A percentile compares a stretch with the other conserved stretches of the same genome.
These are phyloP conservation scores for Hyaloperonospora brassicae DNA, from an alignment of 352 stramenopile species.

Conservation along the genomic window DNA sequence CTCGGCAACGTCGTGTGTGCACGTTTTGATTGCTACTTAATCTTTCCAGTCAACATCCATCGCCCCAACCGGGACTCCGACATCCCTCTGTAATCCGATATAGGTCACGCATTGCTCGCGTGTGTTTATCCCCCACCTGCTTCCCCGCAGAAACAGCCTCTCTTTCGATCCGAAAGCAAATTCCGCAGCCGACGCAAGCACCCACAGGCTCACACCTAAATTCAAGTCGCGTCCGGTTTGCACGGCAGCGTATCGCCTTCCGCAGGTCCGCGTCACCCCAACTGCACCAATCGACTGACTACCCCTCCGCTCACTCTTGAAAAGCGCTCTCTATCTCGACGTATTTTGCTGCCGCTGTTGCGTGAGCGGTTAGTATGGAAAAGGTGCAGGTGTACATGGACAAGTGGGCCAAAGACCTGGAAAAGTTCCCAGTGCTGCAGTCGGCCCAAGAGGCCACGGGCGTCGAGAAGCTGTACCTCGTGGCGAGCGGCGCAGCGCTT, in stretches of 20 bases:
- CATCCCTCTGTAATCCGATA: conserved; percentile 1
- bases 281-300: conserved; percentile 4
- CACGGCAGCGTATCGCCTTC: conserved; percentile 1
- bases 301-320: conserved; percentile 9
- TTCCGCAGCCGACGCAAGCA: conserved; percentile 11
- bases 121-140: neutral
- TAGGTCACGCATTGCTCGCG: neutral
- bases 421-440: conserved; percentile 74
- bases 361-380: conserved; percentile 28
- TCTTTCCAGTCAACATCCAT: too few species aligned
- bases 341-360: too few species aligned
- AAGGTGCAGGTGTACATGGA: conserved; percentile 78
- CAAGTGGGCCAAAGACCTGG: conserved; percentile 82
- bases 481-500: conserved; percentile 46
- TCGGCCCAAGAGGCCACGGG: conserved; percentile 73
- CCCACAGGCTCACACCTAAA: neutral
- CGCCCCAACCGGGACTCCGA: neutral
- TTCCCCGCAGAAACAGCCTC: conserved; percentile 3
- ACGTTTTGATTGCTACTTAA: too few species aligned
- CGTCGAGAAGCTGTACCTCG: conserved; percentile 86
- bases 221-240: conserved; percentile 7
- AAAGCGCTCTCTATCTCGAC: neutral
- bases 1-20: too few species aligned
- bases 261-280: neutral
- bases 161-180: neutral